A percentile compares a stretch with the other conserved stretches of the same genome.
These are phyloP conservation scores for Fusarium sp. DNA, from an alignment of 2,329 filamentous ascomycete species.

Conservation along the genomic window DNA sequence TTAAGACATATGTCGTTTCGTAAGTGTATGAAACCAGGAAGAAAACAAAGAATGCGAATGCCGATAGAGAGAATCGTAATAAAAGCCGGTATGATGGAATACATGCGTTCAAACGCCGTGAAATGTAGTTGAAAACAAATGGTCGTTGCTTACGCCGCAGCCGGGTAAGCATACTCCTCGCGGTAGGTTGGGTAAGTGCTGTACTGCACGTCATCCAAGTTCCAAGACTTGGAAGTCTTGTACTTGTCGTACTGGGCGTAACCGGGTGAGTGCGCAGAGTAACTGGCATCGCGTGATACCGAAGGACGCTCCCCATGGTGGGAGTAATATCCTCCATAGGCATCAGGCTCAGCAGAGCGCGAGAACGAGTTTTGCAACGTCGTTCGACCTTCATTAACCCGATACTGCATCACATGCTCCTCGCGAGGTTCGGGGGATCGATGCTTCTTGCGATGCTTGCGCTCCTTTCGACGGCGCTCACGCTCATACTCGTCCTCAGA, in stretches of 20 bases:
- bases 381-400: constrained; percentile 46
- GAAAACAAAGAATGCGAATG: constrained; percentile 37
- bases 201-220: constrained; percentile 49
- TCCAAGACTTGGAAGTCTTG: constrained; percentile 50
- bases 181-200: constrained; percentile 45
- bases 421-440: constrained; percentile 49
- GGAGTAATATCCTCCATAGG: constrained; percentile 40
- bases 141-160: constrained; percentile 22
- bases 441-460: constrained; percentile 53
- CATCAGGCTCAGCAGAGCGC: constrained; percentile 43
- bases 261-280: constrained; percentile 41
- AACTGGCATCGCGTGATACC: constrained; percentile 48
- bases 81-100: constrained; percentile 40
- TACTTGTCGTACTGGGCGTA: constrained; percentile 48
- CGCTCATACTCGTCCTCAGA: constrained; percentile 49
- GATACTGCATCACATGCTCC: constrained; percentile 46
- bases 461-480: constrained; percentile 47
- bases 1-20: constrained; percentile 51
- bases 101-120: constrained; percentile 45
- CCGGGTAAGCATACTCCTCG: constrained; percentile 36
- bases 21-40: constrained; percentile 45
- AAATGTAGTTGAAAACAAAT: constrained; percentile 38
- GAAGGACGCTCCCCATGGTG: constrained; percentile 47
- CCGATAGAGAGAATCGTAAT: constrained; percentile 26
- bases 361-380: constrained; percentile 46